Conservation (phyloP, 306 rosid genomes). For the Fragaria iinumae region DNA sequence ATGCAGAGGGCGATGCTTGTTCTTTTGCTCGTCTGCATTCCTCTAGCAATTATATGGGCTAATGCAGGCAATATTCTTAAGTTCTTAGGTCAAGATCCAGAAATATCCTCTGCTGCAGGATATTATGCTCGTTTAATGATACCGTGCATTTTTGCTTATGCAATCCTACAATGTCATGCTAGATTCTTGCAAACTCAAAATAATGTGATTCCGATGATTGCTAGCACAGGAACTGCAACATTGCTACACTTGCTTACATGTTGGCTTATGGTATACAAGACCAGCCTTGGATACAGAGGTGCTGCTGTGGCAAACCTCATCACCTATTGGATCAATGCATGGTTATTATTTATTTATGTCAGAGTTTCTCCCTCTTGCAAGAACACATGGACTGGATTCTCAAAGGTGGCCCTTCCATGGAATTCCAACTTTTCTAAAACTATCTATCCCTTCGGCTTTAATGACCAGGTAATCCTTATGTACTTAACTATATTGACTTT, state of each 20-base stretch:
- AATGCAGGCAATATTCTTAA: constrained; percentile 1
- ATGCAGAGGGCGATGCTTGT: constrained; percentile 4
- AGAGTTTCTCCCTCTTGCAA: constrained; percentile 1
- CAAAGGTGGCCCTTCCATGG: constrained; percentile 6
- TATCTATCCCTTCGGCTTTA: background rate
- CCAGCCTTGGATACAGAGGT: background rate
- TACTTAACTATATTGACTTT: background rate
- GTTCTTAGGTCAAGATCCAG: constrained; percentile 5
- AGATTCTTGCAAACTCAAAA: constrained; percentile 6
- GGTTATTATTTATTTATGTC: background rate
- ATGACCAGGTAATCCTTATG: background rate
- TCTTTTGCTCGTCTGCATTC: background rate
- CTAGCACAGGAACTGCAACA: constrained; percentile 7
- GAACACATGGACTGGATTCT: constrained; percentile 11
- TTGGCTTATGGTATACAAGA: constrained; percentile 3
- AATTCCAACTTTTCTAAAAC: background rate
- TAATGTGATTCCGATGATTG: constrained; percentile 6
- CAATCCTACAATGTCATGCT: background rate
- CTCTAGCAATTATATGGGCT: background rate
- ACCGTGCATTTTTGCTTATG: constrained; percentile 3
- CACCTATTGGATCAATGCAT: constrained; percentile 3
- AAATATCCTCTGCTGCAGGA: background rate
- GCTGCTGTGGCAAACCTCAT: background rate
- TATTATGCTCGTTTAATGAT: background rate
- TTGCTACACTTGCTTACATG: background rate